Evolutionary conservation across 1,284 basidiomycete species (phyloP).

Genomic region (Tetrapyrgos nigripes): DNA sequence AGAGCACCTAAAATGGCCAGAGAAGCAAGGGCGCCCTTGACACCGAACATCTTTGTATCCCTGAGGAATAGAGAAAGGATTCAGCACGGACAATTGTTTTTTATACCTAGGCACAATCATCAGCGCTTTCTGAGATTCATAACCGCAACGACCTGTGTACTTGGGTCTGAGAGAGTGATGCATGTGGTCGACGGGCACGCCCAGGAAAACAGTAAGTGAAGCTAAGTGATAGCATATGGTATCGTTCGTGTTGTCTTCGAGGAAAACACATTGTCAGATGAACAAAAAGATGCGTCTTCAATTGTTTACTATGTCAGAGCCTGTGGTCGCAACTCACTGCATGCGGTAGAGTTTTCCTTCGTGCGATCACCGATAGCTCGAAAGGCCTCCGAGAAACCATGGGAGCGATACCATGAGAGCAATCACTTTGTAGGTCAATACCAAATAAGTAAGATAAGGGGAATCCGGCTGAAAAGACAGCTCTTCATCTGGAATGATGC

Average conservation of each 20-base stretch:
- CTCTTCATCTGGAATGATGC: too few species aligned
- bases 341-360: background rate
- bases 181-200: background rate
- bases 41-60: background rate
- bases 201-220: background rate
- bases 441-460: background rate
- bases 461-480: background rate
- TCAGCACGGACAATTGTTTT: background rate
- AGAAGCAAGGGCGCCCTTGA: background rate
- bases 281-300: background rate
- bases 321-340: too few species aligned
- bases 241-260: background rate
- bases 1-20: background rate
- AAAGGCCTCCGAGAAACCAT: background rate
- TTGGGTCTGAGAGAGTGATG: background rate
- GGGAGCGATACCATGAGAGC: background rate
- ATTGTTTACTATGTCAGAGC: too few species aligned
- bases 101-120: background rate
- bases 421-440: background rate
- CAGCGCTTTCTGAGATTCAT: background rate
- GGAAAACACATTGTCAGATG: background rate
- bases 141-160: background rate
- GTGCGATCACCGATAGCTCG: too few species aligned
- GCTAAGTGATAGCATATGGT: background rate
- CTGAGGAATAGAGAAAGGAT: background rate